Evolutionary conservation across 225 moss, liverwort and hornwort species (phyloP).

Genomic region (Pseudisothecium myosuroides): DNA sequence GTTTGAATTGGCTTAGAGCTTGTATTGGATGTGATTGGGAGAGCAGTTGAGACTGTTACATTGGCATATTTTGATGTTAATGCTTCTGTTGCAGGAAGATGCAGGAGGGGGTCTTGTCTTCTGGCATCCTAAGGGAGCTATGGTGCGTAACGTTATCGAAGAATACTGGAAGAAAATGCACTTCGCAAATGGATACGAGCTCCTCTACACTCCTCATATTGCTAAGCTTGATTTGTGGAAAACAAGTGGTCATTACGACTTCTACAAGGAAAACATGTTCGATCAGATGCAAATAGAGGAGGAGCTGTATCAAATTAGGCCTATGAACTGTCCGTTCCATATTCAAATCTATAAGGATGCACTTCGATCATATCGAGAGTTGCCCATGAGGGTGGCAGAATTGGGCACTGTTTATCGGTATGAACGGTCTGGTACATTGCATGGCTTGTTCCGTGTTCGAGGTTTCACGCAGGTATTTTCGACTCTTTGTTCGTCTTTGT

Average conservation of each 20-base stretch:
- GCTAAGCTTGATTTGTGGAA: slow-evolving; percentile 97
- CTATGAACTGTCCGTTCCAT: slow-evolving; percentile 99
- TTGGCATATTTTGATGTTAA: not conserved
- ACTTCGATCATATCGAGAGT: slow-evolving; percentile 81
- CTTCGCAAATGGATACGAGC: slow-evolving; percentile 79
- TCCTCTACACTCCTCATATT: slow-evolving; percentile 93
- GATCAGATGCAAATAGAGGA: slow-evolving; percentile 96
- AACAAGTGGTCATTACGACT: slow-evolving; percentile 91
- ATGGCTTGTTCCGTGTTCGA: slow-evolving; percentile 93
- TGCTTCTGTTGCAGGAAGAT: slow-evolving; percentile 60
- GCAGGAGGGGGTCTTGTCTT: slow-evolving; percentile 96
- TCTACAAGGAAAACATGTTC: slow-evolving; percentile 95
- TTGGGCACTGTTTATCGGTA: slow-evolving; percentile 95
- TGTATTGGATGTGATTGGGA: not conserved
- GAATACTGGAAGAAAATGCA: slow-evolving; percentile 95
- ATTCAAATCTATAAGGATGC: slow-evolving; percentile 92
- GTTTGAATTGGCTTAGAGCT: not conserved
- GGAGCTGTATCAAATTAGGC: slow-evolving; percentile 87
- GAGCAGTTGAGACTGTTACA: not conserved
- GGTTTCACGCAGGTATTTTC: slow-evolving; percentile 81
- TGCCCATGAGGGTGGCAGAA: slow-evolving; percentile 88
- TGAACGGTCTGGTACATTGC: slow-evolving; percentile 90
- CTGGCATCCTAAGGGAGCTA: slow-evolving; percentile 98
- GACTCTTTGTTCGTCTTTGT: not conserved
- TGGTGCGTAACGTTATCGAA: slow-evolving; percentile 82